These are phyloP conservation scores for Cochlearia excelsa DNA, from an alignment of 345 rosid genomes.

Conservation along the genomic window DNA sequence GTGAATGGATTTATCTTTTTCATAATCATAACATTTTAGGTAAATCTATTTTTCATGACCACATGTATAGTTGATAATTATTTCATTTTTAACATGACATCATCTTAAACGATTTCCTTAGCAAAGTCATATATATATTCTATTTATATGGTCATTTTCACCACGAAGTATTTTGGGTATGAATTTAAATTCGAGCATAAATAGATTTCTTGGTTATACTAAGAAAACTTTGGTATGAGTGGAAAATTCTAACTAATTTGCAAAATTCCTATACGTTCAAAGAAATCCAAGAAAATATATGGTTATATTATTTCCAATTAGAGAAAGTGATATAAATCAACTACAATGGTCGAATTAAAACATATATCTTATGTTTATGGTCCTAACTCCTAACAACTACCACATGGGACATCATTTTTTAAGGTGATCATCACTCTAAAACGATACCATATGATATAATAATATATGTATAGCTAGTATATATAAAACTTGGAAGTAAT, in stretches of 20 bases:
- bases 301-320: no score
- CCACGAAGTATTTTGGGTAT: background rate
- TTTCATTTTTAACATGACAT: no score
- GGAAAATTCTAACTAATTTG: background rate
- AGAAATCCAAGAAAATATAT: background rate
- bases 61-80: no score
- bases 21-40: no score
- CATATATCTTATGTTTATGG: slow-evolving; percentile 14
- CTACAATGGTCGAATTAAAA: slow-evolving; percentile 11
- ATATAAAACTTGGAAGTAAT: slow-evolving; percentile 21
- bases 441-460: slow-evolving; percentile 25
- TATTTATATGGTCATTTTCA: no score
- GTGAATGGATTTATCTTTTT: no score
- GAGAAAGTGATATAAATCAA: slow-evolving; percentile 5
- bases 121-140: no score
- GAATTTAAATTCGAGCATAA: background rate
- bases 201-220: slow-evolving; percentile 13
- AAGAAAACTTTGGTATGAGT: slow-evolving; percentile 7
- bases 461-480: background rate
- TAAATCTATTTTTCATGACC: no score
- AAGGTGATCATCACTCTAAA: slow-evolving; percentile 25
- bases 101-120: no score
- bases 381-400: slow-evolving; percentile 19
- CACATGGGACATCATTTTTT: slow-evolving; percentile 34
- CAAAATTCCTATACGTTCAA: background rate